Conservation (phyloP, 257 asterid genomes). For the Jaltomata sinuosa region DNA sequence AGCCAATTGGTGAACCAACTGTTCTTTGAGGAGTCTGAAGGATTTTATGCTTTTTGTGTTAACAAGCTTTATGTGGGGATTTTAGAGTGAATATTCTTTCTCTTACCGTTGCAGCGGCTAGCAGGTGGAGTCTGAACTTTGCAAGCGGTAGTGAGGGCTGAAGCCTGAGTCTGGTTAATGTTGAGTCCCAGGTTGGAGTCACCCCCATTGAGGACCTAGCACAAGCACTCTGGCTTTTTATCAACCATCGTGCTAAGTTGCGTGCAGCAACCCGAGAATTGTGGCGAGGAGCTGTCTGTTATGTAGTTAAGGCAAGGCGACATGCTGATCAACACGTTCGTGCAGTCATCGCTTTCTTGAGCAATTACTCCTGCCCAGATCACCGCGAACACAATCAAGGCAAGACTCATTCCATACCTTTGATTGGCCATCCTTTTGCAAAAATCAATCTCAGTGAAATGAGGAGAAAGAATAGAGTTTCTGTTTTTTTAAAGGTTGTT, state of each 20-base stretch:
- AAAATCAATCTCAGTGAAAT: not conserved
- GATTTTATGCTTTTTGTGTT: no score
- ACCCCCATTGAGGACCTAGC: constrained; percentile 60
- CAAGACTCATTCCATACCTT: constrained; percentile 17
- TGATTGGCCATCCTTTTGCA: constrained; percentile 28
- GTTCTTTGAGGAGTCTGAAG: no score
- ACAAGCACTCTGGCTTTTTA: constrained; percentile 56
- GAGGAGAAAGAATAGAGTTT: not conserved
- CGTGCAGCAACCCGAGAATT: constrained; percentile 55
- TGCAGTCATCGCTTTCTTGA: constrained; percentile 64
- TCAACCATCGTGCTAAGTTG: constrained; percentile 54
- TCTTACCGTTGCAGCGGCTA: constrained; percentile 53
- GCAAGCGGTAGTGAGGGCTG: constrained; percentile 58
- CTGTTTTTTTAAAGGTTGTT: not conserved
- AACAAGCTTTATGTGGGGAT: no score
- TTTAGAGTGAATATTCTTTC: not conserved
- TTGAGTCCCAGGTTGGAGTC: constrained; percentile 43
- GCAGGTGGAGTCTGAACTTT: constrained; percentile 57
- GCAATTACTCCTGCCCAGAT: constrained; percentile 28
- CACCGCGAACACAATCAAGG: constrained; percentile 22
- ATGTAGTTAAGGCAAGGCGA: constrained; percentile 77
- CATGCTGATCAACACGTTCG: constrained; percentile 59
- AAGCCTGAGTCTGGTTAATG: constrained; percentile 24
- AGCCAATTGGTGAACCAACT: no score
- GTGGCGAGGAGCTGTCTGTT: constrained; percentile 41